Evolutionary conservation across 1,139 yeast genomes (phyloP), one percentile per base, ranked within the genome.

Genomic region (Nematodospora anomalae): DNA sequence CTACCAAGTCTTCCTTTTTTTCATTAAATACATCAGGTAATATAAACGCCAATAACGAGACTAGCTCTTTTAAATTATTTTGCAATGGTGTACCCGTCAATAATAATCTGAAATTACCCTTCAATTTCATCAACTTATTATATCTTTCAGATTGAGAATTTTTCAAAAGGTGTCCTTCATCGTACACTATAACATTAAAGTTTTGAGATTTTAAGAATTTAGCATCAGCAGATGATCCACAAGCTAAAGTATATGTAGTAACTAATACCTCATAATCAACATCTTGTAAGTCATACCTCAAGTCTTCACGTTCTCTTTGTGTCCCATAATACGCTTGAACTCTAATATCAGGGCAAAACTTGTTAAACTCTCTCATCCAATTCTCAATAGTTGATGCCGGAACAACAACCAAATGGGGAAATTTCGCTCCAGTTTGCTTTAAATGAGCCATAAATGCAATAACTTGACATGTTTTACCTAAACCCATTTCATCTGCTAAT

Each of bases 31-130:
- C 67, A 16, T 76, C 66, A 0, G 99, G 99, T 52, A 94, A 67
- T 64, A 94, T 92, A 54, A 92, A 92, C 32, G 96, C 88, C 42
- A 92, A 70, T 41, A 92, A 67, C 1, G 97, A 89, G 47, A 94
- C 90, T 43, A 92, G 72, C 56, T 92, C 99, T 53, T 82, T 79
- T 52, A 92, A 68, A 55, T 92, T 92, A 57, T 92, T 92, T 55
- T 92, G 99, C 42, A 94, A 68, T 6, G 99, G 99, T 0, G 99
- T 92, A 59, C 99, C 99, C 1, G 99, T 92, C 44, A 92, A 72
- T 35, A 92, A 62, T 29, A 94, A 64, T 50, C 98, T 74, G 62
- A 92, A 94, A 16, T 77, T 74, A 1, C 94, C 97, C 41, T 71
- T 75, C 30, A 92, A 67, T 52, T 79, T 79, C 95, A 90, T 90